Conservation (phyloP, 2,329 filamentous ascomycete species). For the Fusarium nisikadoi region DNA sequence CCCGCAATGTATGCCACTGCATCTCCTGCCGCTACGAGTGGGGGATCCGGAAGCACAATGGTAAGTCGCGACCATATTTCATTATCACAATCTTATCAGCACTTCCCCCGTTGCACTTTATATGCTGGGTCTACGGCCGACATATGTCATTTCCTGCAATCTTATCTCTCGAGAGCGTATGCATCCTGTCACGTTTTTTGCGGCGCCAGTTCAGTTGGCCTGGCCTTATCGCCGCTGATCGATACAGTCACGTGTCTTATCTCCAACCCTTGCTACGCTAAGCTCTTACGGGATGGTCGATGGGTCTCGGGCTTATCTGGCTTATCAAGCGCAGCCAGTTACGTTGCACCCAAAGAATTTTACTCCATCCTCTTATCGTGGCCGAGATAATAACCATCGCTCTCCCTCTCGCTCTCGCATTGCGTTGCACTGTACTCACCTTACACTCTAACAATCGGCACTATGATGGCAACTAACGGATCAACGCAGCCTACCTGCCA, state of each 20-base stretch:
- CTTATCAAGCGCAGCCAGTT: conserved; percentile 50
- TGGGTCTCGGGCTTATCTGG: conserved; percentile 45
- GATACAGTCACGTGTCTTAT: conserved; percentile 49
- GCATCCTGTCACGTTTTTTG: conserved; percentile 22
- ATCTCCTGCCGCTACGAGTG: conserved; percentile 55
- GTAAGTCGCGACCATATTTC: conserved; percentile 47
- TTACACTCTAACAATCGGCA: conserved; percentile 49
- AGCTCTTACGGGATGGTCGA: conserved; percentile 22
- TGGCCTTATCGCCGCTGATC: conserved; percentile 36
- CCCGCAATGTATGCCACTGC: conserved; percentile 45
- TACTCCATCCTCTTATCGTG: conserved; percentile 54
- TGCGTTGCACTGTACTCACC: conserved; percentile 29
- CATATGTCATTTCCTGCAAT: conserved; percentile 18
- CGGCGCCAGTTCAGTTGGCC: background rate
- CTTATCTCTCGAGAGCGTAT: conserved; percentile 13
- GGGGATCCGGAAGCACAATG: conserved; percentile 53
- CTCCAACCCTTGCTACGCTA: conserved; percentile 37
- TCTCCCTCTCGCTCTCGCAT: conserved; percentile 42
- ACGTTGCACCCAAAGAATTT: conserved; percentile 48
- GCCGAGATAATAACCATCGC: conserved; percentile 50
- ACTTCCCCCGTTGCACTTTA: conserved; percentile 3
- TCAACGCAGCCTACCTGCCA: conserved; percentile 90
- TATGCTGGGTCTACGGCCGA: conserved; percentile 1
- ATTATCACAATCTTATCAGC: conserved; percentile 25
- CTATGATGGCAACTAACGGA: conserved; percentile 67